Evolutionary conservation across 1,284 basidiomycete genomes (phyloP).

Genomic region (Ganoderma lucidum): DNA sequence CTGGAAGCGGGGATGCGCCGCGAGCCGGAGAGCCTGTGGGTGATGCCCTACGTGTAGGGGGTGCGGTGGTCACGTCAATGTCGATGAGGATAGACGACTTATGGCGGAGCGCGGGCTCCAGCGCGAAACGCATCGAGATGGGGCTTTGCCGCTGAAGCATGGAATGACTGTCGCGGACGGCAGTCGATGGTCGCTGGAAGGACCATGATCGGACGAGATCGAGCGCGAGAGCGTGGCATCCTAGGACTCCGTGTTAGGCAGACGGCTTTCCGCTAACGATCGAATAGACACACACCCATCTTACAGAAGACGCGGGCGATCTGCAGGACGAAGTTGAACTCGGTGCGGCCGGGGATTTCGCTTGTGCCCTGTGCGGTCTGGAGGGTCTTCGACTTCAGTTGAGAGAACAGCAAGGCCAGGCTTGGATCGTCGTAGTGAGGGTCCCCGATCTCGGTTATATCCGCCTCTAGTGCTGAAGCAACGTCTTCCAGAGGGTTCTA

Average conservation of each 20-base stretch:
- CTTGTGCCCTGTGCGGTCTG: slow-evolving; percentile 92
- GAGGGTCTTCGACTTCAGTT: slow-evolving; percentile 87
- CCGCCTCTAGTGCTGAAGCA: slow-evolving; percentile 60
- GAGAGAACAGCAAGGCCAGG: slow-evolving; percentile 89
- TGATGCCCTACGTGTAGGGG: slow-evolving; percentile 64
- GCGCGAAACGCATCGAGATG: slow-evolving; percentile 56
- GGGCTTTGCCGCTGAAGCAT: slow-evolving; percentile 49
- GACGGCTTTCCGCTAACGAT: not conserved
- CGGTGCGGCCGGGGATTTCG: slow-evolving; percentile 85
- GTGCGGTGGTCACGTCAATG: slow-evolving; percentile 79
- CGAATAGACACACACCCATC: slow-evolving; percentile 75
- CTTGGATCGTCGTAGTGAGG: slow-evolving; percentile 93
- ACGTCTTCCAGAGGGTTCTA: slow-evolving; percentile 84
- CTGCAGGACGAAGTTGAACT: slow-evolving; percentile 95
- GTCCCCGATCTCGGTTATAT: slow-evolving; percentile 75
- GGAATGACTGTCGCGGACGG: slow-evolving; percentile 41
- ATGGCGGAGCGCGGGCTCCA: slow-evolving; percentile 61
- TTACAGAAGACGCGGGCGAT: slow-evolving; percentile 90
- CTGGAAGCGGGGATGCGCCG: slow-evolving; percentile 16
- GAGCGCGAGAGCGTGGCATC: slow-evolving; percentile 91
- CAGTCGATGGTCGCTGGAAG: slow-evolving; percentile 78
- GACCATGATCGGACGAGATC: slow-evolving; percentile 90
- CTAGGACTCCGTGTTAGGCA: slow-evolving; percentile 40
- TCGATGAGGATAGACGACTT: slow-evolving; percentile 84
- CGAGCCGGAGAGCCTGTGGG: slow-evolving; percentile 45